Evolutionary conservation across 192 early-diverging fungal genomes (phyloP), one percentile per base, ranked within the genome.

Genomic region (Coemansia sp.): DNA sequence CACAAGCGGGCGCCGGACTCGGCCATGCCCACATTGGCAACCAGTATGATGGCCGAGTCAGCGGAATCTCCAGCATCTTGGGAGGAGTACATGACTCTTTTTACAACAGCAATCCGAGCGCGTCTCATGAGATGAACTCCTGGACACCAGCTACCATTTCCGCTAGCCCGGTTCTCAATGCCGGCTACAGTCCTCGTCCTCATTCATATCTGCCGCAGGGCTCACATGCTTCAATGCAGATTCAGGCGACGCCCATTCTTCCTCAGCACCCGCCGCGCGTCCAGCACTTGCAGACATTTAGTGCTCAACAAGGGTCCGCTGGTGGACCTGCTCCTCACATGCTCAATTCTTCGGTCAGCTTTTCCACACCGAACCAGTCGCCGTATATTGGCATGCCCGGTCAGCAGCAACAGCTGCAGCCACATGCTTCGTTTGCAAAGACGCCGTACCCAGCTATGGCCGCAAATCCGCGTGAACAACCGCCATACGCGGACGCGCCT

Each of bases 391-490:
- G 71, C 11, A 65, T 36, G 51, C 24, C 66, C 18, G 33, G 57
- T 34, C 57, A 60, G 49, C 49, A 22, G 15, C 44, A 46, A 29
- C 27, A 29, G 27, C 27, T 29, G 44, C 44, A 46, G 49, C 49
- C 49, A 33, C 57, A 60, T 60, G 5, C 57, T 41, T 55, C 66
- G 3, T 72, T 72, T 72, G 76, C 72, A 49, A 77, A 68, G 66
- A 72, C 76, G 13, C 76, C 76, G 2, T 77, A 77, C 46, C 76
- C 76, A 4, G 55, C 55, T 33, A 59, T 59, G 55, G 55, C 55
- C 15, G 55, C 16, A 15, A 62, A 42, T 51, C 5, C 60, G 12
- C 68, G 33, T 16, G 42, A 33, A n/a, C 54, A 34, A 5, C 43
- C 33, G 34, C 34, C 31, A 43, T 60, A 20, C 60, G 55, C 16